Percentiles rank a stretch among this genome's conserved stretches.
Evolutionary conservation across 75 land plant species (phyloP).

Genomic region (Larix kaempferi): DNA sequence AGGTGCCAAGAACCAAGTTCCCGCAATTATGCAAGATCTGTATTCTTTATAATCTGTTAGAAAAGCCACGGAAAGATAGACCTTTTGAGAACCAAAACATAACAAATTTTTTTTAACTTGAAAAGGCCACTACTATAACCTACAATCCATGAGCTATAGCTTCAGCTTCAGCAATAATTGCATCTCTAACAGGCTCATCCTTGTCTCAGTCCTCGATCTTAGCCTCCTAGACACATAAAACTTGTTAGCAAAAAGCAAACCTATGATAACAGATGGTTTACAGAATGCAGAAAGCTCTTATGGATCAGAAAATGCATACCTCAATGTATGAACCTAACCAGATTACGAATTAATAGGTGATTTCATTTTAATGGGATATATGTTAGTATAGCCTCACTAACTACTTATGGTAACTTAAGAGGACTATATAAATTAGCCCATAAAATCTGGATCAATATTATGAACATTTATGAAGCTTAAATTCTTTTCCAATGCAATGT

Average conservation of each 20-base stretch:
- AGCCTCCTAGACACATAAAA: slow-evolving; percentile 25
- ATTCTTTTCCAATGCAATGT: no score
- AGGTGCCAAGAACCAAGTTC: slow-evolving; percentile 97
- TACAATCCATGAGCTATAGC: slow-evolving; percentile 78
- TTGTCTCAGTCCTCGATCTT: slow-evolving; percentile 13
- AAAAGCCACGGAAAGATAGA: neutral
- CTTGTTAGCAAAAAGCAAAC: neutral
- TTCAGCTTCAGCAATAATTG: slow-evolving; percentile 70
- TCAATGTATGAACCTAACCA: slow-evolving; percentile 45
- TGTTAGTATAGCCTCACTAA: no score
- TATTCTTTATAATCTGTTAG: slow-evolving; percentile 75
- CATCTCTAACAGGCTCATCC: slow-evolving; percentile 40
- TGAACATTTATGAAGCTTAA: no score
- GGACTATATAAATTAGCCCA: no score
- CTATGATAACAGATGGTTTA: neutral
- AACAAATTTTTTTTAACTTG: neutral
- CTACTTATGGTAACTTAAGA: no score
- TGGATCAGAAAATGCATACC: slow-evolving; percentile 28
- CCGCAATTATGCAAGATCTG: slow-evolving; percentile 83
- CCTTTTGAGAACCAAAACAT: neutral
- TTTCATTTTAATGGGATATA: no score
- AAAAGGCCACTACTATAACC: slow-evolving; percentile 27
- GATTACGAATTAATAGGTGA: no score
- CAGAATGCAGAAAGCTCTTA: neutral
- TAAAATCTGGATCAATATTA: no score